These are phyloP conservation scores for Yamadazyma olivae DNA, from an alignment of 805 yeast species.

Conservation along the genomic window DNA sequence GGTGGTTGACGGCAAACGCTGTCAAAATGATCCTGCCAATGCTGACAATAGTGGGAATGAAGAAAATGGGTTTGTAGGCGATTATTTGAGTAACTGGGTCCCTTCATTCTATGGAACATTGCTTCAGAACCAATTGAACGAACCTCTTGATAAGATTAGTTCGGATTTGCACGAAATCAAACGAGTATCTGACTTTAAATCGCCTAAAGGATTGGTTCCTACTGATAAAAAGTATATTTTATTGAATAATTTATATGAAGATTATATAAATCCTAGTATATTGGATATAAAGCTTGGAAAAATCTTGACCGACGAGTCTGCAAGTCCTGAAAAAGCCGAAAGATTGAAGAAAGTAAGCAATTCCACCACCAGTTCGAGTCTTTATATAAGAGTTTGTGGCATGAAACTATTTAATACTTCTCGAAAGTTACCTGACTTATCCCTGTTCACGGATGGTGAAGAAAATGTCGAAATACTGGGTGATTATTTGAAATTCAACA, in stretches of 20 bases:
- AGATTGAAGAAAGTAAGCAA: constrained; percentile 63
- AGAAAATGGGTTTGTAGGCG: constrained; percentile 2
- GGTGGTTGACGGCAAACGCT: constrained; percentile 4
- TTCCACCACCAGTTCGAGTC: constrained; percentile 76
- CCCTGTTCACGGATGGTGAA: constrained; percentile 2
- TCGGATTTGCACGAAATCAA: constrained; percentile 2
- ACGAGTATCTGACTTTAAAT: not conserved
- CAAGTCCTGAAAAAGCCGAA: constrained; percentile 53
- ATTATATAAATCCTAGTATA: constrained; percentile 64
- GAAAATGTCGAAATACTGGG: constrained; percentile 1
- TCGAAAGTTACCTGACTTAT: not conserved
- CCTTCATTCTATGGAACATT: constrained; percentile 66
- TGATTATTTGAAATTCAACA: constrained; percentile 52
- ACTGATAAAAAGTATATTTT: constrained; percentile 48
- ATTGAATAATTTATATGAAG: constrained; percentile 64
- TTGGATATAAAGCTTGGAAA: constrained; percentile 84
- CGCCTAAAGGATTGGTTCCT: not conserved
- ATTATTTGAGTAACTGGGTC: constrained; percentile 49
- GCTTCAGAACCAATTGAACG: constrained; percentile 33
- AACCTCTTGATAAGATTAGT: not conserved
- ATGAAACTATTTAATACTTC: constrained; percentile 52
- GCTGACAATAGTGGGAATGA: too few species aligned
- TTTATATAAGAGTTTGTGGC: constrained; percentile 82
- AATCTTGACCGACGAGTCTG: constrained; percentile 59
- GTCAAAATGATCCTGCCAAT: too few species aligned